Base-by-base conservation (phyloP, 2,329 filamentous ascomycete genomes). In the Graphilbum fragrans region DNA sequence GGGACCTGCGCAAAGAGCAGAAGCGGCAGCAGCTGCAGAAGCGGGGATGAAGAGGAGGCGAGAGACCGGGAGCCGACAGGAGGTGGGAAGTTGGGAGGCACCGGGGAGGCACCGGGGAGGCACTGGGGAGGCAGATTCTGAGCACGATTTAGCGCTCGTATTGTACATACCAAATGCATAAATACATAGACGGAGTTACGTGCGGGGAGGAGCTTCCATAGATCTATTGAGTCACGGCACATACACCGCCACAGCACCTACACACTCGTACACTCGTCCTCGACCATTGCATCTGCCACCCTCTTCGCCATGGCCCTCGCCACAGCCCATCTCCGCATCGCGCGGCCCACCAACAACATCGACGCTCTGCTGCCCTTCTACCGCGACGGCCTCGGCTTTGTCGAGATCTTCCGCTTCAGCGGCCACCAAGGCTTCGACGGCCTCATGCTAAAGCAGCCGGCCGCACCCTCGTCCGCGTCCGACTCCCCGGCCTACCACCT, bases 1-100 rank as follows among this genome's bases (percentile, higher is more conserved):
- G 74, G 55, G 64, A 67, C 38, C 59, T 66, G 4, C 66, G 73
- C 17, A 75, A 74, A 49, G 66, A 70, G 52, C 65, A 76, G 54
- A 77, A 74, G 56, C 64, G 70, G 39, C 68, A 74, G 46, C 55
- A 66, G 51, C 58, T 72, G 31, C 58, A 64, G 46, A 8, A 29
- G 8, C 25, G 25, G 25, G 25, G 25, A 31, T 31, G 36, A 17
- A 18, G 12, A n/a, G n/a, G n/a, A n/a, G n/a, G n/a, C n/a, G n/a
- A n/a, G n/a, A n/a, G n/a, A n/a, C n/a, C n/a, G n/a, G n/a, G n/a
- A n/a, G n/a, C n/a, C n/a, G n/a, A n/a, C n/a, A n/a, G n/a, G n/a
- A n/a, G n/a, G n/a, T n/a, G n/a, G n/a, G n/a, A n/a, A n/a, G n/a
- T n/a, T n/a, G n/a, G n/a, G n/a, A n/a, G n/a, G n/a, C n/a, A n/a